Conservation (phyloP, 163 green algal genomes). For the Chlamydomonas reinhardtii region DNA sequence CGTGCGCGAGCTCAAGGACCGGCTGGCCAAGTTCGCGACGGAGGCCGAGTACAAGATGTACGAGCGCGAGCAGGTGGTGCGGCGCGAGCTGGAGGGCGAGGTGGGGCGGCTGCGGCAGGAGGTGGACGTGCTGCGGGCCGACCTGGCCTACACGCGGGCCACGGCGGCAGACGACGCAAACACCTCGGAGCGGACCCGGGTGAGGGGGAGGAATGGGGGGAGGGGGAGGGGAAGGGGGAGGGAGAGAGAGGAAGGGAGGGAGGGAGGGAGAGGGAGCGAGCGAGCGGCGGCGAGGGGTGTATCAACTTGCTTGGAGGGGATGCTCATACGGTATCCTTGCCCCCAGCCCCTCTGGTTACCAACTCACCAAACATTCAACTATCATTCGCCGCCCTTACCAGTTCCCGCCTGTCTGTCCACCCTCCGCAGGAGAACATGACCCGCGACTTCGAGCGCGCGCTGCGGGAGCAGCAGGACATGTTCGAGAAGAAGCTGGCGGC, state of each 20-base stretch:
- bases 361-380: too few relatives aligned
- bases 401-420: neutral
- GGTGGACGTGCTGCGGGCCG: slow-evolving; percentile 30
- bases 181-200: neutral
- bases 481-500: slow-evolving; percentile 51
- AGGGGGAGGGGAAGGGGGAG: neutral
- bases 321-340: too few relatives aligned
- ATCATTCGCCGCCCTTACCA: too few relatives aligned
- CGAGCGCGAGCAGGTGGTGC: slow-evolving; percentile 54
- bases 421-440: slow-evolving; percentile 10
- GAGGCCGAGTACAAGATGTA: slow-evolving; percentile 61
- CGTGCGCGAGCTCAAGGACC: slow-evolving; percentile 53
- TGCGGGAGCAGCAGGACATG: slow-evolving; percentile 45
- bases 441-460: slow-evolving; percentile 37
- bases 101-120: slow-evolving; percentile 34
- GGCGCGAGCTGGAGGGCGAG: slow-evolving; percentile 50
- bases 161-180: slow-evolving; percentile 25
- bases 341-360: too few relatives aligned
- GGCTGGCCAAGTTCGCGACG: slow-evolving; percentile 55
- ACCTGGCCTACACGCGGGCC: slow-evolving; percentile 9
- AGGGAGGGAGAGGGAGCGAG: too few relatives aligned
- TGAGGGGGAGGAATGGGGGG: neutral
- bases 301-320: too few relatives aligned
- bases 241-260: neutral
- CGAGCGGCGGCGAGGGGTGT: too few relatives aligned